Conservation (phyloP, 306 rosid genomes). For the Glycine latifolia region DNA sequence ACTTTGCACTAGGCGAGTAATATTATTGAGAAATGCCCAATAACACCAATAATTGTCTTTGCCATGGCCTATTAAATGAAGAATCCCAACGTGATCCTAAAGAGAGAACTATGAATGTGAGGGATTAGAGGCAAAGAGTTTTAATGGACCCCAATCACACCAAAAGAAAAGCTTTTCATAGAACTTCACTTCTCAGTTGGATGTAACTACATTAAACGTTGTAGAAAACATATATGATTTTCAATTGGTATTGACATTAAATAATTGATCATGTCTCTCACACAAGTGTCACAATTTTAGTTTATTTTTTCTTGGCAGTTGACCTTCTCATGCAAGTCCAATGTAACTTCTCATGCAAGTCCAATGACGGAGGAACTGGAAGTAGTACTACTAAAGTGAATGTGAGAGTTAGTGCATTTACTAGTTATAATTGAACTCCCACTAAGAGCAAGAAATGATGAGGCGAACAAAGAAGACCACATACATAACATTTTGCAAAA, state of each 20-base stretch:
- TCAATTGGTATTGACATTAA: not conserved
- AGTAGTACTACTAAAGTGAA: not conserved
- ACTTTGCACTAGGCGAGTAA: constrained; percentile 26
- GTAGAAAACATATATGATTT: not conserved
- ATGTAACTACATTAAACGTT: not conserved
- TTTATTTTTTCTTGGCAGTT: not conserved
- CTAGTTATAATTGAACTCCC: constrained; percentile 11
- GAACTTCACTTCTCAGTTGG: constrained; percentile 13
- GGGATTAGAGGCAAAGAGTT: not conserved
- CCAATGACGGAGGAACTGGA: not conserved
- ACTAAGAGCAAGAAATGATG: not conserved
- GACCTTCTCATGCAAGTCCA: constrained; percentile 22
- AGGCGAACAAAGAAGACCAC: not conserved
- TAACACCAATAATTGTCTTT: constrained; percentile 40
- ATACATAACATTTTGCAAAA: not conserved
- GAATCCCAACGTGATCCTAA: not conserved
- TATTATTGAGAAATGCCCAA: not conserved
- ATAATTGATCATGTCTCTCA: not conserved
- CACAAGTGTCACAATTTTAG: not conserved
- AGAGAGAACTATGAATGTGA: constrained; percentile 1
- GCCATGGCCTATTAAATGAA: constrained; percentile 25
- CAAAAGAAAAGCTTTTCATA: not conserved
- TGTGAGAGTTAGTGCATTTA: constrained; percentile 1
- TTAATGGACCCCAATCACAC: not conserved
- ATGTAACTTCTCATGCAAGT: constrained; percentile 6